Base-by-base conservation (phyloP, 2,329 filamentous ascomycete species). In the Cordyceps militaris region DNA sequence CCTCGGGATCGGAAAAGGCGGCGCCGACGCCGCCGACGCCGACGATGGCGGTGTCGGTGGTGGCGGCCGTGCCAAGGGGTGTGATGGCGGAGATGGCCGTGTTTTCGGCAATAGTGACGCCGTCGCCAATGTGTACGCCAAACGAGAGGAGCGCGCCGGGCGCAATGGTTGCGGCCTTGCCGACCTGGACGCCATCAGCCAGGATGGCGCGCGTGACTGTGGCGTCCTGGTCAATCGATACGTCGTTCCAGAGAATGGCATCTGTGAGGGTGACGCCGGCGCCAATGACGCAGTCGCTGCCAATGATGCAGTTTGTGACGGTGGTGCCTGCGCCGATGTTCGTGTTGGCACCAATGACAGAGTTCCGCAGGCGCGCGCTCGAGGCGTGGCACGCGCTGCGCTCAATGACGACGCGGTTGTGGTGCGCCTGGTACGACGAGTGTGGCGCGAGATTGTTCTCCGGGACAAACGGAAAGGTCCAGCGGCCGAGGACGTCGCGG, bases 201-300 rank as follows among this genome's bases (percentile, higher is more conserved):
- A 99, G 76, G 43, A 99, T 84, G 1, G 91, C 86, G 62, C 84
- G 81, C 9, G 81, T 79, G 49, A 99, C 76, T 24, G 80, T 80
- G 16, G 87, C 79, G 21, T 85, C 86, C 66, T 97, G 90, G 1
- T 85, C 88, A 63, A 99, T 83, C 5, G 81, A 81, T 0, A 84
- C 85, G 64, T 91, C 83, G 65, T 97, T 90, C 92, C 93, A 97
- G 62, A 99, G 83, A 65, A 91, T 93, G 23, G 89, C 87, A 63
- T 90, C 81, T 49, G 88, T 81, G 60, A 99, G 84, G 38, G 78
- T 81, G 28, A 94, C 92, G 63, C 94, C 89, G 63, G 83, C 86
- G 7, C 94, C 94, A 63, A 99, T 94, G 62, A 84, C 85, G 73
- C 93, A 97, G 63, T 88, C 81, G 61, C 88, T 83, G 32, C 94